These are phyloP conservation scores for Globisporangium iwayamae DNA, from an alignment of 352 stramenopile species.

Conservation along the genomic window DNA sequence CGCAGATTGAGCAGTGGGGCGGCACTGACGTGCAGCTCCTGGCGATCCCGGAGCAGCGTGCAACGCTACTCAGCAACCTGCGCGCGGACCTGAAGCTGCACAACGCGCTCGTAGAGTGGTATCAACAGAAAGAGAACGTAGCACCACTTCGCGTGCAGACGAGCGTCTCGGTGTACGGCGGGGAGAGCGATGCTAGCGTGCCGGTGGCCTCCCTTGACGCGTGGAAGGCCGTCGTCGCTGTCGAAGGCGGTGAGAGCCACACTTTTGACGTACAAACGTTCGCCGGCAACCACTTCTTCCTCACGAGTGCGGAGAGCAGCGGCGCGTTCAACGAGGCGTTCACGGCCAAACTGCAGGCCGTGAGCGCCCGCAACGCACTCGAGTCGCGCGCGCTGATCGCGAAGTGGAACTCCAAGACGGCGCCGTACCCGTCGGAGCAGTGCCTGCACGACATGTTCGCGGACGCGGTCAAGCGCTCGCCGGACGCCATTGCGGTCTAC, in stretches of 20 bases:
- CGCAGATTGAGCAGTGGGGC: conserved; percentile 50
- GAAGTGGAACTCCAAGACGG: conserved; percentile 43
- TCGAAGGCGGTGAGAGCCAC: conserved; percentile 8
- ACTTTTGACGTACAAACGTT: conserved; percentile 44
- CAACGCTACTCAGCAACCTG: conserved; percentile 31
- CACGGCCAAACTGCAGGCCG: conserved; percentile 31
- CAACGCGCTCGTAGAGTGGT: conserved; percentile 45
- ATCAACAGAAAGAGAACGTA: conserved; percentile 15
- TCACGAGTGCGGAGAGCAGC: conserved; percentile 34
- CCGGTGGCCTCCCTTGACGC: conserved; percentile 28
- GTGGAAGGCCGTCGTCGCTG: conserved; percentile 31
- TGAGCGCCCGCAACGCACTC: conserved; percentile 30
- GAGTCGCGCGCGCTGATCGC: conserved; percentile 49
- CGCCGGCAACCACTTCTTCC: conserved; percentile 57
- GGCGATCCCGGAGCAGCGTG: conserved; percentile 34
- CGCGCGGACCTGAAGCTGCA: conserved; percentile 50
- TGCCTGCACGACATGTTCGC: conserved; percentile 84
- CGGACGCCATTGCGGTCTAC: conserved; percentile 62
- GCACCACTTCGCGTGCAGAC: conserved; percentile 6
- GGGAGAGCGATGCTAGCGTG: conserved; percentile 35
- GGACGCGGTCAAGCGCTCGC: conserved; percentile 58
- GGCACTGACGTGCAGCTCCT: conserved; percentile 58
- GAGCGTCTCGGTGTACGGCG: conserved; percentile 52
- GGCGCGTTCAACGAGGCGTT: conserved; percentile 32
- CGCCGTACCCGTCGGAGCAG: conserved; percentile 57